Evolutionary conservation across 441 rosid species (phyloP), one percentile per base, ranked within the genome.

Genomic region (Jatropha podagrica): DNA sequence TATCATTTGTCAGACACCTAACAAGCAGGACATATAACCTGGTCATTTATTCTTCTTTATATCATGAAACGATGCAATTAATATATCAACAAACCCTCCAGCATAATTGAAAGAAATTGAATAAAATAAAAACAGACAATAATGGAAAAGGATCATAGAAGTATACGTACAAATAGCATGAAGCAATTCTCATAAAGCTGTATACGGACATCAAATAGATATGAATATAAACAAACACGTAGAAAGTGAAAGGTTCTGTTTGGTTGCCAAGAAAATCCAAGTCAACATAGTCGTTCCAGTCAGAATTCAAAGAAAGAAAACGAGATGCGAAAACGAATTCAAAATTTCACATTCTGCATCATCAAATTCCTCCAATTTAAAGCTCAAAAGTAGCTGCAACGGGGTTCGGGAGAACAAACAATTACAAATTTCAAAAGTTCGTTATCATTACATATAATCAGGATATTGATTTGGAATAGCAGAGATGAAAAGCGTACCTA

Each of bases 361-460:
- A 7, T 67, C 17, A 26, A 68, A 48, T 68, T 18, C 20, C 56
- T 51, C 13, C 4, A 59, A 12, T 59, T 5, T 27, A 4, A 26
- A 59, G 8, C 15, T 12, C 64, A 59, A 10, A 59, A 44, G 23
- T 12, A 59, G 14, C 40, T 60, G 4, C 37, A 40, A 65, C 3
- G 56, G 40, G 58, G 58, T 7, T 58, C 23, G 3, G 9, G 0
- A 7, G 20, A 67, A 67, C 10, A 15, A 4, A 42, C 46, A 72
- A 60, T 72, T 70, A 5, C 63, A 42, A 37, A 8, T 32, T 54
- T 61, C 44, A 72, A 48, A 72, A 72, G 74, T 59, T 72, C 17
- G 66, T 72, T 60, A 71, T 5, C 2, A 32, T 32, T 32, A 3
- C n/a, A 8, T 10, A 4, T 15, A 40, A 40, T 18, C 12, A n/a